Evolutionary conservation across 2,329 filamentous ascomycete species (phyloP).

Genomic region (Ophiognomonia clavigignenti-juglandacearum): DNA sequence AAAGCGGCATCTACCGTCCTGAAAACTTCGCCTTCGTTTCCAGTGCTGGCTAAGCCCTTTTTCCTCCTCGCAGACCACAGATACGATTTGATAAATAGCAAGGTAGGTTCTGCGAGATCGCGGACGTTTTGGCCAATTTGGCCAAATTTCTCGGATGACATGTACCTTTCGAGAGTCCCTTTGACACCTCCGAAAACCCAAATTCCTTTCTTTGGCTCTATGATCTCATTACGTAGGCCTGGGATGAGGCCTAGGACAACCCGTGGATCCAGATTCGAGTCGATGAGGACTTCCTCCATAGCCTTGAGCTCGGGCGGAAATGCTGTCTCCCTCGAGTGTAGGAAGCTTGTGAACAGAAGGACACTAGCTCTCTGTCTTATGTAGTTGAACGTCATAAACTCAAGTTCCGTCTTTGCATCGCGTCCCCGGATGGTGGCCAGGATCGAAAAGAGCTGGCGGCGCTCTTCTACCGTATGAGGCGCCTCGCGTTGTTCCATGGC

Average conservation of each 20-base stretch:
- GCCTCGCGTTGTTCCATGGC: constrained; percentile 24
- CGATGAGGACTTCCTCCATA: constrained; percentile 74
- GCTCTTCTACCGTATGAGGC: constrained; percentile 36
- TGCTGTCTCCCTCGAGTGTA: constrained; percentile 36
- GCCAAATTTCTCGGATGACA: constrained; percentile 36
- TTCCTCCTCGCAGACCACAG: constrained; percentile 85
- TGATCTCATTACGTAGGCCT: constrained; percentile 72
- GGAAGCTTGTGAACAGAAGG: constrained; percentile 60
- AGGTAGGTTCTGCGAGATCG: constrained; percentile 44
- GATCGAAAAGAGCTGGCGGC: constrained; percentile 53
- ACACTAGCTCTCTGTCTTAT: constrained; percentile 84
- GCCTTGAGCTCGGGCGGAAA: constrained; percentile 62
- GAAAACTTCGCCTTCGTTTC: constrained; percentile 83
- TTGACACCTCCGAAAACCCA: constrained; percentile 89
- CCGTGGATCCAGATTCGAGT: constrained; percentile 82
- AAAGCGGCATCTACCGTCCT: constrained; percentile 85
- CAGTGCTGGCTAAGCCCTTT: constrained; percentile 91
- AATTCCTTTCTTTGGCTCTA: constrained; percentile 76
- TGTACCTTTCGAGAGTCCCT: constrained; percentile 59
- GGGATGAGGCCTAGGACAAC: constrained; percentile 77
- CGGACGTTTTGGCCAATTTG: constrained; percentile 31
- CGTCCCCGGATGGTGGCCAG: constrained; percentile 71
- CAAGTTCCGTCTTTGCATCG: constrained; percentile 80
- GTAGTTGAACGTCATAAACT: constrained; percentile 87
- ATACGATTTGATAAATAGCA: constrained; percentile 78